phyloP scores from a whole-genome alignment of 257 asterid genomes.

The Coffea canephora region DNA sequence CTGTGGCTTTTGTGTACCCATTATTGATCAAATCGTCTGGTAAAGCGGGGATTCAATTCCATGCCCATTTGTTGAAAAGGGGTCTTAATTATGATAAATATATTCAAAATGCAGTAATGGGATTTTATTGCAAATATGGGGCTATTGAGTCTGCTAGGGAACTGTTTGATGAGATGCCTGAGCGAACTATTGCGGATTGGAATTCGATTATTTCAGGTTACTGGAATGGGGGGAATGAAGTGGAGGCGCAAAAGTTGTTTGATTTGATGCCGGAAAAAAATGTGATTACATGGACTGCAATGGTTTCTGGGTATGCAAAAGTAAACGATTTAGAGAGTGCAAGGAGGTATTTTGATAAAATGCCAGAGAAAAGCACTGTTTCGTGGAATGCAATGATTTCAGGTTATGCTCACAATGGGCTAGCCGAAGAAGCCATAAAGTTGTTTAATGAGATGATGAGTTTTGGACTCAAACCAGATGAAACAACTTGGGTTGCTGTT shows the following conservation, averaged over 20 bases:
- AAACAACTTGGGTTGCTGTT: conserved; percentile 61
- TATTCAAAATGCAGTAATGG: conserved; percentile 50
- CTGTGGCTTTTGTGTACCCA: conserved; percentile 56
- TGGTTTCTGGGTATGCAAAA: conserved; percentile 66
- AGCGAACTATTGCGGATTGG: conserved; percentile 54
- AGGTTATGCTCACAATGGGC: conserved; percentile 62
- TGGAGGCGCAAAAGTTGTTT: conserved; percentile 55
- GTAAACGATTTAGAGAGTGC: conserved; percentile 57
- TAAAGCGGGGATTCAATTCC: conserved; percentile 45
- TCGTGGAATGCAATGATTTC: conserved; percentile 87
- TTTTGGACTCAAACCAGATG: conserved; percentile 46
- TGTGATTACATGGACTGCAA: conserved; percentile 68
- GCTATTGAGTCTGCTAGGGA: conserved; percentile 48
- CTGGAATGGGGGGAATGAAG: conserved; percentile 59
- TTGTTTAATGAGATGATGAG: conserved; percentile 56
- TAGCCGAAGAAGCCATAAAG: conserved; percentile 42
- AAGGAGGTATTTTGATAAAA: conserved; percentile 50
- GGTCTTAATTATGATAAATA: conserved; percentile 46
- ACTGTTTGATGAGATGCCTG: conserved; percentile 65
- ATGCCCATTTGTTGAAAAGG: conserved; percentile 47
- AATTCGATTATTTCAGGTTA: conserved; percentile 61
- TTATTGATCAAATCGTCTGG: conserved; percentile 53
- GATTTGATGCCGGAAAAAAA: conserved; percentile 54
- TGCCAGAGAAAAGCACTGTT: conserved; percentile 54
- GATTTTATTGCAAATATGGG: conserved; percentile 60